phyloP scores from a whole-genome alignment of 2,329 filamentous ascomycete genomes.

The Lachnellula cervina region DNA sequence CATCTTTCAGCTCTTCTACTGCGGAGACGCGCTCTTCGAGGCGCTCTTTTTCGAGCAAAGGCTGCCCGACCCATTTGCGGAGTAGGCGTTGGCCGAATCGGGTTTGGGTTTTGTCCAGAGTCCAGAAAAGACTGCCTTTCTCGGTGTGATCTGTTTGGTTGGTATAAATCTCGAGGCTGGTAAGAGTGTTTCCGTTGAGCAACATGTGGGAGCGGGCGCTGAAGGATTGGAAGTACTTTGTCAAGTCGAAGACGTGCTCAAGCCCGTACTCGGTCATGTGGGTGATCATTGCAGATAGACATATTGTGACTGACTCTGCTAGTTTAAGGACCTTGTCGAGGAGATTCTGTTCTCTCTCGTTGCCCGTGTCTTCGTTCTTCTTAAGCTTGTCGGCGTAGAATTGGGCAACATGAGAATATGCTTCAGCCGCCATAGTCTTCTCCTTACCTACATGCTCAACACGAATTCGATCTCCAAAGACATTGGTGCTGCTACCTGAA shows the following conservation, averaged over 20 bases:
- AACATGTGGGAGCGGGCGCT: constrained; percentile 93
- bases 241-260: constrained; percentile 92
- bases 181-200: constrained; percentile 88
- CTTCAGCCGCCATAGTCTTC: constrained; percentile 78
- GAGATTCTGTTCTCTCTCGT: constrained; percentile 57
- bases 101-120: constrained; percentile 85
- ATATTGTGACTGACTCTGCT: constrained; percentile 81
- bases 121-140: constrained; percentile 92
- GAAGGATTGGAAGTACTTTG: constrained; percentile 96
- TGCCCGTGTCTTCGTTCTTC: constrained; percentile 45
- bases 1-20: constrained; percentile 77
- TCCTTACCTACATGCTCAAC: constrained; percentile 72
- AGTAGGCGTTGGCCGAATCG: constrained; percentile 83
- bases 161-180: constrained; percentile 90
- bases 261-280: constrained; percentile 89
- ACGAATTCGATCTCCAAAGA: constrained; percentile 85
- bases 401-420: constrained; percentile 81
- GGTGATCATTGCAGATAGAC: constrained; percentile 92
- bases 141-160: constrained; percentile 84
- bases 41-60: constrained; percentile 68
- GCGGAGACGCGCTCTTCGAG: constrained; percentile 78
- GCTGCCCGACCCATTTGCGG: constrained; percentile 91
- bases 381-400: constrained; percentile 90
- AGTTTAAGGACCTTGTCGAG: constrained; percentile 83
- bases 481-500: constrained; percentile 82